Evolutionary conservation across 2,329 filamentous ascomycete species (phyloP), one percentile per base, ranked within the genome.

Genomic region (Colletotrichum noveboracense): DNA sequence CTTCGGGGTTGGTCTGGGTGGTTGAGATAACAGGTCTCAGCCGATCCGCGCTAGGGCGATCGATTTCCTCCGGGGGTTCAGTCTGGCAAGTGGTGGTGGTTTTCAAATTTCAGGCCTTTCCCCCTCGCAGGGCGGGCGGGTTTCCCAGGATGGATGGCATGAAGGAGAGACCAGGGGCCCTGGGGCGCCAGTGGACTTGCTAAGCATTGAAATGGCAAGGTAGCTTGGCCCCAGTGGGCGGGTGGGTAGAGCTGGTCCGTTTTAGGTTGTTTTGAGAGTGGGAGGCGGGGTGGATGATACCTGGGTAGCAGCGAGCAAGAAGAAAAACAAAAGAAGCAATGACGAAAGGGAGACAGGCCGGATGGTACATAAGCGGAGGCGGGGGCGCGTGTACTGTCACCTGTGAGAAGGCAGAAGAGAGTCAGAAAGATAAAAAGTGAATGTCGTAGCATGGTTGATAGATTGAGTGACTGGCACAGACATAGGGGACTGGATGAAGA

Each of bases 11-110:
- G 32, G 60, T 26, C 64, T 66, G 64, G 10, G n/a, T 55, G 71
- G 71, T 58, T 34, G 64, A 74, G 76, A 80, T 80, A 77, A 79
- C 78, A 80, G 78, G 80, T 80, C 79, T 80, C 79, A 79, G 78
- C 79, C 78, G 77, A 78, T 78, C 76, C 75, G 72, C 80, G 79
- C 78, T 78, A 80, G 77, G 78, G 76, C 75, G 78, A 79, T 79
- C 77, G 79, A 80, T 79, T 70, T 71, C 75, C 13, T 61, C 30
- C 58, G 26, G 58, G 43, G 13, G 38, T 16, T 34, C n/a, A 24
- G 61, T 58, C 30, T 43, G 16, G 24, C 21, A 26, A 58, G 55
- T 58, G 26, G 34, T 38, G 32, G 55, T 72, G 16, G 5, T 28
- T 52, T 48, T 66, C 34, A 32, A 66, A 32, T 52, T 74, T 58